Evolutionary conservation across 2,329 filamentous ascomycete genomes (phyloP), one percentile per base, ranked within the genome.

Genomic region (Monosporascus sp.): DNA sequence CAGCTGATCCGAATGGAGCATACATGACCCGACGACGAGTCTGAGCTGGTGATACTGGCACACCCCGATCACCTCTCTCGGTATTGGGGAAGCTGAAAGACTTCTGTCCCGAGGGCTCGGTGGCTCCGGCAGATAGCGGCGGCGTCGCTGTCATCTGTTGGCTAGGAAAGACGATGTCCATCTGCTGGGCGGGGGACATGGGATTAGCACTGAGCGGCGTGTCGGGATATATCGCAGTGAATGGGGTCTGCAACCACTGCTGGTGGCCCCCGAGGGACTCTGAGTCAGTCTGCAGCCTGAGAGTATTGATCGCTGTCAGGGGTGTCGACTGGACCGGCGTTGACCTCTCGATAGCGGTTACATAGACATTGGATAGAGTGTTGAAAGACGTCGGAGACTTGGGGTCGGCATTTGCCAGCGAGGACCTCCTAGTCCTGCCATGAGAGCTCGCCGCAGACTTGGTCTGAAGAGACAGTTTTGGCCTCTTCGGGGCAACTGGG

Each of bases 311-410:
- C 50, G 79, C 76, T 2, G 76, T 79, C 48, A 79, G 63, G 7
- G 79, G 75, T 38, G 77, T 74, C 36, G 74, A 65, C 43, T 74
- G 73, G 37, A 72, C 61, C 3, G 80, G 77, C 1, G 80, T 78
- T 27, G 80, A 77, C 56, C 81, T 78, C 67, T 84, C 82, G 51
- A 86, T 84, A 56, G 83, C 80, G 3, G 80, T 81, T 26, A 80
- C 78, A 62, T 86, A 86, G 56, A 83, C 79, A 68, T 86, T 86
- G 51, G 83, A 84, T 40, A 86, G 75, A 2, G 84, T 86, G 69
- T 86, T 86, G 71, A 85, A 85, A 22, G 82, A 74, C 1, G 84
- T 86, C 3, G 82, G 81, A 34, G 83, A 84, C 54, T 75, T 79
- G 31, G 81, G 78, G 60, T 85, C 78, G 40, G 80, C 69, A 50